Conservation (phyloP, 106 monocot genomes). For the Dactylorhiza incarnata region DNA sequence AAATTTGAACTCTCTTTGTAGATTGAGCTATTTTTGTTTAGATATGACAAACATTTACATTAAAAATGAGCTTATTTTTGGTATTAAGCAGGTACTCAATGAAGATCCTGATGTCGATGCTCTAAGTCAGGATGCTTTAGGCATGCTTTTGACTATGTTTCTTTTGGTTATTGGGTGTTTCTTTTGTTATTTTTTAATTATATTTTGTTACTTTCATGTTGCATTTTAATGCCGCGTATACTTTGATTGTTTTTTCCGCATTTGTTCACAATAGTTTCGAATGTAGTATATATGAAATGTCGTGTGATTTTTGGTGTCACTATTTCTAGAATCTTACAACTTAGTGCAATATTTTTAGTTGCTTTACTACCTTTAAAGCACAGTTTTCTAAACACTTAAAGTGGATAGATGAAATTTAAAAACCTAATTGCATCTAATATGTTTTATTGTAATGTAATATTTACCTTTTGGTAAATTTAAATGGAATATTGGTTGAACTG, state of each 20-base stretch:
- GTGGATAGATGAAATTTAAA: neutral
- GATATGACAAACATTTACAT: neutral
- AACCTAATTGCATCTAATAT: neutral
- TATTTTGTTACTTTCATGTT: neutral
- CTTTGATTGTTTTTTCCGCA: neutral
- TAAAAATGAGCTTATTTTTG: conserved; percentile 5
- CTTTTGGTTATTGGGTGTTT: neutral
- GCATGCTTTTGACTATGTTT: conserved; percentile 16
- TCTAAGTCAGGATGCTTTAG: conserved; percentile 18
- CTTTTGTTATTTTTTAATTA: neutral
- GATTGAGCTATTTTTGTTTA: neutral
- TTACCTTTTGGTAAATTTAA: neutral
- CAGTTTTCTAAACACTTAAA: neutral
- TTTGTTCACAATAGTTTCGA: neutral
- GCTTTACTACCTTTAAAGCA: neutral
- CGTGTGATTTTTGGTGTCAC: neutral
- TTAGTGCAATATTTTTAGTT: neutral
- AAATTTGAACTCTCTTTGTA: neutral
- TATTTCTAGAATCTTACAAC: neutral
- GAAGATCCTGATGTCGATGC: conserved; percentile 10
- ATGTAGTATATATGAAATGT: neutral
- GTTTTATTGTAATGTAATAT: neutral
- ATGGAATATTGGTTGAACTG: neutral
- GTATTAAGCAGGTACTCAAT: conserved; percentile 9
- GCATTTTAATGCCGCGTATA: neutral